Conservation (phyloP, 805 yeast species). For the Kurtzmaniella cleridarum region DNA sequence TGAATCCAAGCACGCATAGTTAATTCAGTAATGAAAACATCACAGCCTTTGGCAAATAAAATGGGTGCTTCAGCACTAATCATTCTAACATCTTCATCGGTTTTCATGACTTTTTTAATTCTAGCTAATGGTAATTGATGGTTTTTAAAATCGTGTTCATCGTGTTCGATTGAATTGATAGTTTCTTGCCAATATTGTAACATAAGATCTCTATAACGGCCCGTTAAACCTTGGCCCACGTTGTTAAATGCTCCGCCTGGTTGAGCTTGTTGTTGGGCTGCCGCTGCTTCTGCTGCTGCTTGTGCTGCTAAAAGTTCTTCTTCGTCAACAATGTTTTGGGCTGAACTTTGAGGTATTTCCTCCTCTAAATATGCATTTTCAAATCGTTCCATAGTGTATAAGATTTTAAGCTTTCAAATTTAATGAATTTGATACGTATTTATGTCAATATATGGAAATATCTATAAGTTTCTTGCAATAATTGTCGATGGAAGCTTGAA, state of each 20-base stretch:
- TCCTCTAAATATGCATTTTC: conserved; percentile 21
- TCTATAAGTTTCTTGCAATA: no score
- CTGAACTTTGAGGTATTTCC: conserved; percentile 5
- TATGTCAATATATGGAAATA: no score
- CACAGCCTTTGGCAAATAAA: conserved; percentile 96
- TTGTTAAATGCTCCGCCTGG: conserved; percentile 72
- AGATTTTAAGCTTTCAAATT: background rate
- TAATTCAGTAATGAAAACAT: conserved; percentile 90
- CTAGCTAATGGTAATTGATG: conserved; percentile 95
- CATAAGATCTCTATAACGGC: conserved; percentile 80
- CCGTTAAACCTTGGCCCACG: conserved; percentile 88
- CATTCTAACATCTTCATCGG: conserved; percentile 96
- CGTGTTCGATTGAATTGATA: conserved; percentile 82
- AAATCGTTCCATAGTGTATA: conserved; percentile 18
- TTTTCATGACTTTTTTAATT: conserved; percentile 95
- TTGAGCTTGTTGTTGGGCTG: conserved; percentile 38
- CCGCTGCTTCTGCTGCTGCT: conserved; percentile 45
- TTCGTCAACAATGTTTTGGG: conserved; percentile 31
- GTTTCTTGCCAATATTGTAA: conserved; percentile 98
- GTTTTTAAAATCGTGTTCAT: conserved; percentile 85
- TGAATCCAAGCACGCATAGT: conserved; percentile 99
- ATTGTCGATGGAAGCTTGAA: no score
- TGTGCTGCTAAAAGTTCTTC: conserved; percentile 41
- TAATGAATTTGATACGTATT: no score
- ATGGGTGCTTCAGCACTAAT: conserved; percentile 98